Percentiles rank a stretch among this genome's conserved stretches.
Conservation (phyloP, 345 rosid species). For the Gossypium rotundifolium region DNA sequence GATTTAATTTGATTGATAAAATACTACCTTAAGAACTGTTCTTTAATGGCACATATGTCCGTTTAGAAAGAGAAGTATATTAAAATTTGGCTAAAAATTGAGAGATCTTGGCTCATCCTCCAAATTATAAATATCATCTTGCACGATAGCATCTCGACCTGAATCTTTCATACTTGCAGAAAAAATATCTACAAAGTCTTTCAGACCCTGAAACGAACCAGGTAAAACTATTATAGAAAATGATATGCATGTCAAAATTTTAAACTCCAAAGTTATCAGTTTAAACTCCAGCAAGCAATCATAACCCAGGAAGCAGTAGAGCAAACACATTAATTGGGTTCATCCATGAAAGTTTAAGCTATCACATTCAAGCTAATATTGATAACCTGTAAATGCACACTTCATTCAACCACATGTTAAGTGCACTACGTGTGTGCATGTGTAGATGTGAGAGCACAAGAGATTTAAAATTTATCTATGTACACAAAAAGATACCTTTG, state of each 20-base stretch:
- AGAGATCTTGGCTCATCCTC: conserved; percentile 28
- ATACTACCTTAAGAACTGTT: neutral
- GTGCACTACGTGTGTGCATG: neutral
- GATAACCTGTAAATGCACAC: neutral
- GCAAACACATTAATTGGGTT: neutral
- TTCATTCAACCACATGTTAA: neutral
- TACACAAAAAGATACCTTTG: conserved; percentile 31
- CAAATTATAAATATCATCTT: conserved; percentile 20
- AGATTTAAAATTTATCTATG: neutral
- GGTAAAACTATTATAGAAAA: neutral
- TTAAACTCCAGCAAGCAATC: neutral
- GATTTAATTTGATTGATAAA: neutral
- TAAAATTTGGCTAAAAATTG: no score
- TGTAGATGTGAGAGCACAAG: neutral
- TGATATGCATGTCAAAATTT: neutral
- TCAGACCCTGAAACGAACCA: conserved; percentile 44
- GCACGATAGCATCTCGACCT: conserved; percentile 14
- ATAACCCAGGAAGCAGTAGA: neutral
- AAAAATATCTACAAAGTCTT: conserved; percentile 33
- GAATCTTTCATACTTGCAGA: conserved; percentile 21
- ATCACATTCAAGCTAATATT: neutral
- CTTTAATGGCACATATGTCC: neutral
- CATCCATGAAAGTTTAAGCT: neutral
- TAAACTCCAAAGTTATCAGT: neutral
- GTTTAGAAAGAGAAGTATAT: no score